These are phyloP conservation scores for Pythium coloratum DNA, from an alignment of 352 stramenopile species.

Conservation along the genomic window DNA sequence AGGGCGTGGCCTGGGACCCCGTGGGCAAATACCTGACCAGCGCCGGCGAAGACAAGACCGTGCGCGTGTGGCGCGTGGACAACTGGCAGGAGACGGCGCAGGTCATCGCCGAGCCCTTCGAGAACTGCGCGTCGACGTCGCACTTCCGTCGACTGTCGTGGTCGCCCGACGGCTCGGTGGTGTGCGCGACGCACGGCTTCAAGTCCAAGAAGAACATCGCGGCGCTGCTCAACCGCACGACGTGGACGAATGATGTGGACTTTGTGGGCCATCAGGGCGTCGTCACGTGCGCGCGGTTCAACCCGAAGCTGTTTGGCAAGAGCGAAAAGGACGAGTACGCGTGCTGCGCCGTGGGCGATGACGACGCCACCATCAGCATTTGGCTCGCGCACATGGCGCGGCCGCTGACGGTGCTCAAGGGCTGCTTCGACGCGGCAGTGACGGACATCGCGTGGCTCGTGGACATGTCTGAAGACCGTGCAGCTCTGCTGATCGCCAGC, in stretches of 20 bases:
- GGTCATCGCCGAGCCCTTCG: constrained; percentile 71
- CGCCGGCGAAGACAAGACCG: constrained; percentile 84
- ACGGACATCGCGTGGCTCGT: constrained; percentile 73
- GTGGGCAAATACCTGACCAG: constrained; percentile 89
- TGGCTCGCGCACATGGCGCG: constrained; percentile 81
- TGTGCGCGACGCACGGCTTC: constrained; percentile 84
- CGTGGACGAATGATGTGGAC: constrained; percentile 84
- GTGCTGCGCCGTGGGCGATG: constrained; percentile 78
- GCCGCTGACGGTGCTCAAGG: constrained; percentile 74
- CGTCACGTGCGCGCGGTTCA: constrained; percentile 83
- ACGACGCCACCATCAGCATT: constrained; percentile 85
- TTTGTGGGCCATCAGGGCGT: constrained; percentile 83
- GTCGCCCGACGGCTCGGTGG: constrained; percentile 77
- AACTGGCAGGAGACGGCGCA: constrained; percentile 65
- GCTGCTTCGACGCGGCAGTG: constrained; percentile 84
- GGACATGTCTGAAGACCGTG: constrained; percentile 27
- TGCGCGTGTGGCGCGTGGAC: constrained; percentile 82
- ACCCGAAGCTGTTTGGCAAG: constrained; percentile 73
- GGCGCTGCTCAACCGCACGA: constrained; percentile 68
- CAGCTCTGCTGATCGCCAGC: constrained; percentile 65
- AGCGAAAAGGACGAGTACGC: constrained; percentile 77
- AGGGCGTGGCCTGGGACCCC: constrained; percentile 85
- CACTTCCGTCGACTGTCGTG: constrained; percentile 85
- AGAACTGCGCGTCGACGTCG: constrained; percentile 73
- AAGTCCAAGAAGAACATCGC: constrained; percentile 88